Base-by-base conservation (phyloP, 805 yeast genomes). In the Candida sonorensis region DNA sequence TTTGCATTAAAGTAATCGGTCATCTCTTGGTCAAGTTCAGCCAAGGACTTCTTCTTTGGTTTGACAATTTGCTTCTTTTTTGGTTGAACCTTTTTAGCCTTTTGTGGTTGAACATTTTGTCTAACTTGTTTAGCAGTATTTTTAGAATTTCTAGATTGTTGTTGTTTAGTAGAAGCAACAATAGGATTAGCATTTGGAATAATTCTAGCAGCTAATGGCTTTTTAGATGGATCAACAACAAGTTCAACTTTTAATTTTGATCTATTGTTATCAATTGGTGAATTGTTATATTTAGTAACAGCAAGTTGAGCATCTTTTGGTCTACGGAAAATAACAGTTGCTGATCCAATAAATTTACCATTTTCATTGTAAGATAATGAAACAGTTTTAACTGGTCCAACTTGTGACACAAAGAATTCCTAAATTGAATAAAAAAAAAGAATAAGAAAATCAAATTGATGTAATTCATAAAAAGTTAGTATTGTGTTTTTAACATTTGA, bases 1-100 rank as follows among this genome's bases (percentile, higher is more conserved):
- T 62, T 66, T 41, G 72, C 77, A 42, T 76, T 77, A 50, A 90
- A 88, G 66, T 90, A 90, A 57, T 88, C 97, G 42, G 87, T 82
- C 98, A 92, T 90, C 67, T 90, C 97, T 57, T 88, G 95, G 64
- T 92, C 98, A 55, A 90, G 76, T 64, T 92, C 90, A 59, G 84
- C 97, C 43, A 83, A 69, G 33, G 95, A 77, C 73, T 87, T 87
- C 62, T 68, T 67, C 42, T 57, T 60, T 42, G 58, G 67, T 51
- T 61, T 62, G 30, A 57, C 59, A 45, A 55, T 61, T 28, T 26
- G 40, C 40, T 29, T 41, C 32, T 41, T 42, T 22, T 25, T 29
- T 4, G 12, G 16, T 23, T 27, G 36, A n/a, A n/a, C n/a, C n/a
- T n/a, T n/a, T 24, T 49, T 51, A 38, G 54, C 53, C 55, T 31